Evolutionary conservation across 345 rosid species (phyloP), one percentile per base, ranked within the genome.

Genomic region (Noccaea caerulescens): DNA sequence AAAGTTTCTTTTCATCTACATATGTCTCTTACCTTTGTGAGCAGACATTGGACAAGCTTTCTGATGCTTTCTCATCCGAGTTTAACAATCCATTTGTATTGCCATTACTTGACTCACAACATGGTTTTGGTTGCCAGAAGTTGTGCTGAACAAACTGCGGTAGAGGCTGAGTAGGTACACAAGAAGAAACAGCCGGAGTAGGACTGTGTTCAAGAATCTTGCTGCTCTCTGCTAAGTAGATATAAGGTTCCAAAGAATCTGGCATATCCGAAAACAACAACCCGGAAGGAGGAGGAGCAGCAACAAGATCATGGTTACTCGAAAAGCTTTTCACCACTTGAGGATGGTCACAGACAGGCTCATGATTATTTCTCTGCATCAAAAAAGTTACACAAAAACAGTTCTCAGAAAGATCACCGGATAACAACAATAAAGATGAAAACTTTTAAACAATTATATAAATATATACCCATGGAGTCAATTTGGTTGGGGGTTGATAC

Each of bases 381-480:
- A 76, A 73, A 20, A 23, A 20, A 23, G 18, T 49, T 4, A 68
- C 39, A 58, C 36, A 14, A 77, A 8, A 9, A 27, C 30, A 38
- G 7, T 58, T 1, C 27, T 32, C 9, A 36, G 50, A 9, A 33
- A 16, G 13, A 45, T 0, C 0, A 45, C 20, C 4, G 10, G 8
- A 13, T n/a, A 4, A 38, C 10, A 9, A 39, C 30, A 39, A 9
- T 3, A 9, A 39, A 39, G 43, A 39, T 39, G 43, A 10, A 8
- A 8, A 39, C 12, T n/a, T n/a, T n/a, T n/a, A n/a, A n/a, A n/a
- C n/a, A n/a, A n/a, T n/a, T n/a, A n/a, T n/a, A n/a, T n/a, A n/a
- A n/a, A n/a, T n/a, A n/a, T 7, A 46, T 84, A 90, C 97, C 97
- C 93, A 90, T 69, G 91, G 86, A 65, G 72, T 72, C 80, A 88